Base-by-base conservation (phyloP, 202 grass and related monocot genomes). In the Dendrocalamus latiflorus region DNA sequence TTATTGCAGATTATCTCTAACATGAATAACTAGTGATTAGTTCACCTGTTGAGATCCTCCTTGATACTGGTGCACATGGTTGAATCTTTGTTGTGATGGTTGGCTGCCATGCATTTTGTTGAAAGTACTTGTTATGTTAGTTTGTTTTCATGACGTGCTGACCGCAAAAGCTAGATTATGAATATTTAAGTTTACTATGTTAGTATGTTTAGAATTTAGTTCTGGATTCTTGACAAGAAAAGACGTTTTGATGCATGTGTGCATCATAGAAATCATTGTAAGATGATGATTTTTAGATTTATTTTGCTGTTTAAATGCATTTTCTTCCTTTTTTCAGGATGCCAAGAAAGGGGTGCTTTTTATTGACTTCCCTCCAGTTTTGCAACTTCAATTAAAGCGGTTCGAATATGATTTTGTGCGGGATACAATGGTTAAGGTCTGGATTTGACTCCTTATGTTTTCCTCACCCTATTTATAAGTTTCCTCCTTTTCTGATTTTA, bases 281-380 rank as follows among this genome's bases (percentile, higher is more conserved):
- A 33, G 48, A 47, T 64, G 63, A 79, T 9, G 3, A 34, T 38
- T 48, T 1, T 59, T 72, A 53, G 13, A 64, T 26, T 64, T 65
- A 50, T 55, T 69, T 30, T 80, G 10, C 44, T 48, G 17, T 36
- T 51, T 81, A 51, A 65, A 55, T 64, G 21, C 22, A 53, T 83
- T 61, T 58, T 55, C 3, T 57, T 38, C 43, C 26, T 38, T 43
- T 79, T 88, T 83, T 76, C 78, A 94, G 92, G 92, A 94, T 89
- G 92, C 92, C 24, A 94, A 87, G 86, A 94, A 94, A 87, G 92
- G 92, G 57, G 81, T 89, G 66, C 89, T 91, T 72, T 94, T 94
- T 83, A 84, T 82, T 59, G 92, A 94, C 65, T 91, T 94, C 42
- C 92, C 92, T 65, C 89, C 92, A 80, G 92, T 94, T 79, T 72